These are phyloP conservation scores for Litchi chinensis DNA, from an alignment of 345 rosid species.

Conservation along the genomic window DNA sequence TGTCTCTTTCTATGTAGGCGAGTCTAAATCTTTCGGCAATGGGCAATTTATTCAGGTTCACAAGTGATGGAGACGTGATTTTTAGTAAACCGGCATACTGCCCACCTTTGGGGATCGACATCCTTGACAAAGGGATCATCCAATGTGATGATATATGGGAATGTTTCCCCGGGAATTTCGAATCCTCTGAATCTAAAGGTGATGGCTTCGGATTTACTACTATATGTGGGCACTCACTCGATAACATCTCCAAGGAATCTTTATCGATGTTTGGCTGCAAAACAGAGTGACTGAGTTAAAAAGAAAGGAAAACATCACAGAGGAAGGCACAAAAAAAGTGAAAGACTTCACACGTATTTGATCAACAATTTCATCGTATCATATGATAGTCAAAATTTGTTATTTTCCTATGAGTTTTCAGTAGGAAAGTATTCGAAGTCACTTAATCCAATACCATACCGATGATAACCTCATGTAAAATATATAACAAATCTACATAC, in stretches of 20 bases:
- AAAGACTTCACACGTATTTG: no score
- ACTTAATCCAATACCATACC: no score
- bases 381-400: no score
- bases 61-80: conserved; percentile 26
- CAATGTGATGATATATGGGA: conserved; percentile 45
- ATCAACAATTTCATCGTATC: no score
- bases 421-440: no score
- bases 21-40: conserved; percentile 88
- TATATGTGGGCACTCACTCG: conserved; percentile 74
- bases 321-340: no score
- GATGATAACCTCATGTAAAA: neutral
- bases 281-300: neutral
- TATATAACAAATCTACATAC: conserved; percentile 39
- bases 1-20: conserved; percentile 77
- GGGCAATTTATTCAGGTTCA: conserved; percentile 50
- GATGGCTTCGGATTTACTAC: conserved; percentile 80
- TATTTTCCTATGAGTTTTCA: no score
- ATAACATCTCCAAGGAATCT: conserved; percentile 55
- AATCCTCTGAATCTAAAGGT: conserved; percentile 49
- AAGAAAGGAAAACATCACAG: neutral
- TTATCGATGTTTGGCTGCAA: conserved; percentile 76
- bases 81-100: conserved; percentile 29
- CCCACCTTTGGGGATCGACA: conserved; percentile 71
- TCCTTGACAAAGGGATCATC: conserved; percentile 65
- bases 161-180: conserved; percentile 65